phyloP scores from a whole-genome alignment of 805 yeast species.

The Kluyveromyces wickerhamii region DNA sequence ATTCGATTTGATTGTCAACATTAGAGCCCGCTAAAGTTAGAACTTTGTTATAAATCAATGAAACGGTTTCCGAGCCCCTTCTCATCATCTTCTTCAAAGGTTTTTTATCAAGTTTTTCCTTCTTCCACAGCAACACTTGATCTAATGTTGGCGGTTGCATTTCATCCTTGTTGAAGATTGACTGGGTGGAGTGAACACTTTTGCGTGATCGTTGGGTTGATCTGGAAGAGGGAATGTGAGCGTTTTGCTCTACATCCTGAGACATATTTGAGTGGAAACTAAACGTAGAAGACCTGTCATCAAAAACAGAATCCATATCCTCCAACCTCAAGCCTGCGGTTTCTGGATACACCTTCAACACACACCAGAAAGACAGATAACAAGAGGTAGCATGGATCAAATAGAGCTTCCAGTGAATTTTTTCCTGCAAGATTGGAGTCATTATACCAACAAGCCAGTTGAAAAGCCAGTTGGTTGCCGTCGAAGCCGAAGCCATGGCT shows the following conservation, averaged over 20 bases:
- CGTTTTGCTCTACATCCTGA: conserved; percentile 14
- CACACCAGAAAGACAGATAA: conserved; percentile 62
- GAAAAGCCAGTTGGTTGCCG: conserved; percentile 90
- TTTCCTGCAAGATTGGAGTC: conserved; percentile 77
- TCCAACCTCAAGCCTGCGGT: conserved; percentile 84
- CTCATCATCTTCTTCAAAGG: conserved; percentile 27
- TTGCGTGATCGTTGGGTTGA: background rate
- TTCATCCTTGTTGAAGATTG: conserved; percentile 15
- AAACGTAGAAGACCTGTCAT: conserved; percentile 43
- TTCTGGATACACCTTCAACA: conserved; percentile 72
- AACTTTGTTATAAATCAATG: conserved; percentile 25
- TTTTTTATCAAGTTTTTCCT: conserved; percentile 19
- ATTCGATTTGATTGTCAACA: conserved; percentile 8
- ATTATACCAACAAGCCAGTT: conserved; percentile 88
- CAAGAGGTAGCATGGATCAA: conserved; percentile 77
- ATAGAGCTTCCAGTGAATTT: conserved; percentile 72
- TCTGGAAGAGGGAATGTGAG: conserved; percentile 5
- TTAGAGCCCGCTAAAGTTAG: conserved; percentile 9
- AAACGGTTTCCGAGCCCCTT: conserved; percentile 34
- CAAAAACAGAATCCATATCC: conserved; percentile 87
- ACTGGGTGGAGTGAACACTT: conserved; percentile 3
- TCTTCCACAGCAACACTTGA: conserved; percentile 30
- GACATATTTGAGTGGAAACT: conserved; percentile 25
- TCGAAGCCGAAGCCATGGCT: conserved; percentile 82
- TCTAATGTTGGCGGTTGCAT: conserved; percentile 34